These are phyloP conservation scores for Lepiota venenata DNA, from an alignment of 768 basidiomycete genomes.

Conservation along the genomic window DNA sequence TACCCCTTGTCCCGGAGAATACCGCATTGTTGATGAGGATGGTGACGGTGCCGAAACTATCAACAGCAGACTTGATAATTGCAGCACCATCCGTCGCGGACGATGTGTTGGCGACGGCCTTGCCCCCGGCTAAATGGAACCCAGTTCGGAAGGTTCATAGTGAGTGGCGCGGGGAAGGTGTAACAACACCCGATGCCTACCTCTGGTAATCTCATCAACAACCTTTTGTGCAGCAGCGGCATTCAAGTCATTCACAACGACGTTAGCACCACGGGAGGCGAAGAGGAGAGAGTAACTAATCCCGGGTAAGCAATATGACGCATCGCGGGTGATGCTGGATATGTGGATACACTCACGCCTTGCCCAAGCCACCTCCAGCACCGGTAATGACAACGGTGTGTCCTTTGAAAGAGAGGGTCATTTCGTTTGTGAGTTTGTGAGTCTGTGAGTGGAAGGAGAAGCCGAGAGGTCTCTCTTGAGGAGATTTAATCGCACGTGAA, in stretches of 20 bases:
- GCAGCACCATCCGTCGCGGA: constrained; percentile 84
- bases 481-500: too few relatives aligned
- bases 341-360: constrained; percentile 77
- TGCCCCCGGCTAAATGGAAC: constrained; percentile 68
- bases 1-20: constrained; percentile 82
- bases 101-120: constrained; percentile 83
- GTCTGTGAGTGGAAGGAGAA: neutral
- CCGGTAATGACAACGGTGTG: constrained; percentile 96
- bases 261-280: constrained; percentile 89
- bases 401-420: constrained; percentile 75
- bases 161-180: neutral
- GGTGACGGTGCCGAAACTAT: constrained; percentile 80
- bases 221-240: constrained; percentile 86
- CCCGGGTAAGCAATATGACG: constrained; percentile 9
- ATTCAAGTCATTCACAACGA: constrained; percentile 96
- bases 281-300: constrained; percentile 85
- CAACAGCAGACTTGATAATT: constrained; percentile 82
- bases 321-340: neutral
- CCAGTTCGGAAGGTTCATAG: constrained; percentile 1
- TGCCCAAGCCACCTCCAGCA: constrained; percentile 93
- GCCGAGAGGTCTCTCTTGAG: too few relatives aligned
- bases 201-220: constrained; percentile 81
- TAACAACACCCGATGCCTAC: constrained; percentile 35
- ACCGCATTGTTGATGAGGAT: constrained; percentile 97
- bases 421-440: constrained; percentile 22